phyloP scores from a whole-genome alignment of 768 basidiomycete species.

The Hortiboletus flavorubellus region DNA sequence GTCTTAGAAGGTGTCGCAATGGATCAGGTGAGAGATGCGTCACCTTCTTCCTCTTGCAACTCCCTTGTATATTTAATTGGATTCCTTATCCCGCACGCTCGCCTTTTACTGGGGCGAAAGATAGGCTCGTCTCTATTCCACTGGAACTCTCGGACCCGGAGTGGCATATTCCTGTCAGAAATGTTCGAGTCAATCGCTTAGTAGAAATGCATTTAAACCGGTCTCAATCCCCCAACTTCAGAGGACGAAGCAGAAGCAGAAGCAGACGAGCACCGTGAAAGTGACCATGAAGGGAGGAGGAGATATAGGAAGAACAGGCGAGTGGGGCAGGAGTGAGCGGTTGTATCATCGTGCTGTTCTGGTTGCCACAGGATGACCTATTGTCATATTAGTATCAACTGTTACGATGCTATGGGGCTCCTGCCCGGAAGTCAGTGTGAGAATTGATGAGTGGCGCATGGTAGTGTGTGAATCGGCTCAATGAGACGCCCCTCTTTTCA shows the following conservation, averaged over 20 bases:
- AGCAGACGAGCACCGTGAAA: constrained; percentile 6
- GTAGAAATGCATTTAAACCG: background rate
- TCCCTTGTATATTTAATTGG: background rate
- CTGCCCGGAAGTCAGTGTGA: background rate
- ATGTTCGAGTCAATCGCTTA: background rate
- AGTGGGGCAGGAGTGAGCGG: constrained; percentile 8
- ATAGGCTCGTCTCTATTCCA: background rate
- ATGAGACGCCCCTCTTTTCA: too few relatives aligned
- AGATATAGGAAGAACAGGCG: constrained; percentile 31
- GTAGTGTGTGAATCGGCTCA: background rate
- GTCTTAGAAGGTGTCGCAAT: constrained; percentile 15
- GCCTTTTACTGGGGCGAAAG: background rate
- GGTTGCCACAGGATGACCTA: background rate
- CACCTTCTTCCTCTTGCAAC: constrained; percentile 10
- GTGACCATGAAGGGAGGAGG: constrained; percentile 16
- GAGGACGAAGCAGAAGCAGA: constrained; percentile 8
- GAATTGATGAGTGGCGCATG: too few relatives aligned
- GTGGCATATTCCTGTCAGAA: background rate
- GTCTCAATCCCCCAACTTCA: constrained; percentile 1
- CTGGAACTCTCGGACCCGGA: background rate
- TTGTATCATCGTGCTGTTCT: background rate
- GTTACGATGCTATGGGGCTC: background rate
- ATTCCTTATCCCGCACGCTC: constrained; percentile 7
- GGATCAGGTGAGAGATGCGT: constrained; percentile 37
- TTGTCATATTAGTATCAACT: background rate